Conservation (phyloP, 148 eudicot genomes). For the Amaranthus hypochondriacus region DNA sequence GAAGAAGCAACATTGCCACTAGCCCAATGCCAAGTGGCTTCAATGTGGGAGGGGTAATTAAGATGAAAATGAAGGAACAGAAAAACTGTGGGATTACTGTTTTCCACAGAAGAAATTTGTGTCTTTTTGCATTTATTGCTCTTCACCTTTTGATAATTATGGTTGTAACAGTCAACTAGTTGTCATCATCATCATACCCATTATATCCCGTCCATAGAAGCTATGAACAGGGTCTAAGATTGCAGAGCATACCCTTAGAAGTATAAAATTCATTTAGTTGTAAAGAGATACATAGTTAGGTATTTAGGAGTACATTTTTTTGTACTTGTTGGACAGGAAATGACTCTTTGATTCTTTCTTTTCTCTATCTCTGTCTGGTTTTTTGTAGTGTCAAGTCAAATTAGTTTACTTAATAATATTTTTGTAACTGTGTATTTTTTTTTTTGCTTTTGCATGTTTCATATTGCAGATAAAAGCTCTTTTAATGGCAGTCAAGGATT, state of each 20-base stretch:
- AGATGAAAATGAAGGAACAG: too few relatives aligned
- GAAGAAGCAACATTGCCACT: too few relatives aligned
- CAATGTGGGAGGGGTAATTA: too few relatives aligned
- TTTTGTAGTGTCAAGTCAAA: constrained; percentile 1
- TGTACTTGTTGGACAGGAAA: background rate
- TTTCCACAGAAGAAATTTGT: background rate
- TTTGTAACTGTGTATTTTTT: constrained; percentile 6
- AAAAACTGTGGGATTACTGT: background rate
- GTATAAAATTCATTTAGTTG: background rate
- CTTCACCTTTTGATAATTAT: background rate
- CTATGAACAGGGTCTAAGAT: too few relatives aligned
- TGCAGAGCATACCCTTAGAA: background rate
- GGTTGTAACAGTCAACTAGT: background rate
- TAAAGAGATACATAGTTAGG: background rate
- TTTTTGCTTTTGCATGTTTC: background rate
- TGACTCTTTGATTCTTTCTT: background rate
- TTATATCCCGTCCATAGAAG: too few relatives aligned
- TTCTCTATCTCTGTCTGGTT: background rate
- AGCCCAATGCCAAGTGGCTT: too few relatives aligned
- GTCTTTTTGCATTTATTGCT: background rate
- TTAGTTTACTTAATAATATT: background rate
- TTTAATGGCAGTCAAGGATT: constrained; percentile 85
- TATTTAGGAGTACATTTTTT: background rate
- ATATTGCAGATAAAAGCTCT: constrained; percentile 79
- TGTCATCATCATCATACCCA: too few relatives aligned